These are phyloP conservation scores for Aspergillus sp. DNA, from an alignment of 2,329 filamentous ascomycete genomes.

Conservation along the genomic window DNA sequence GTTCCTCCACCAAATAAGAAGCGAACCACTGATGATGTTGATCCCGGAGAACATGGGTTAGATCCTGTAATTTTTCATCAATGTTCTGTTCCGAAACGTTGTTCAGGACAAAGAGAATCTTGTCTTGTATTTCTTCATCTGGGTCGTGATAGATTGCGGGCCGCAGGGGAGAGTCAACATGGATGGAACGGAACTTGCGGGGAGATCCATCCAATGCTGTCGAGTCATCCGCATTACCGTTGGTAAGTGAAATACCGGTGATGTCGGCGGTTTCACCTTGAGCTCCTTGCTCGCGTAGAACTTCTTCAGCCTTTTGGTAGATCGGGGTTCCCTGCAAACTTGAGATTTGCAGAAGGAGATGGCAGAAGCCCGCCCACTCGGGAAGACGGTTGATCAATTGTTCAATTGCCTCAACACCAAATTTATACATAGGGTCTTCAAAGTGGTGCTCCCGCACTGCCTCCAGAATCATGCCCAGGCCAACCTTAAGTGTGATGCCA, in stretches of 20 bases:
- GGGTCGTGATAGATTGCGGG: conserved; percentile 73
- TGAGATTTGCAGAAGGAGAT: conserved; percentile 74
- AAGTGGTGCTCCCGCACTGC: conserved; percentile 80
- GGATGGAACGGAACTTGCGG: conserved; percentile 72
- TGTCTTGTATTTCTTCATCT: conserved; percentile 78
- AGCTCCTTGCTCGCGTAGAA: conserved; percentile 63
- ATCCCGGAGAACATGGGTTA: conserved; percentile 71
- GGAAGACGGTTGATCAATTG: conserved; percentile 77
- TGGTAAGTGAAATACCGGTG: conserved; percentile 49
- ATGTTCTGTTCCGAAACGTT: conserved; percentile 91
- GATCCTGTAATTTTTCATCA: conserved; percentile 74
- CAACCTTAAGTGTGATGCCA: conserved; percentile 84
- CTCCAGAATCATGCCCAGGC: conserved; percentile 96
- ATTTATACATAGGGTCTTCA: conserved; percentile 94
- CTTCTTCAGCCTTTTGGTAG: conserved; percentile 75
- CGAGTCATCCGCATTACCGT: conserved; percentile 66
- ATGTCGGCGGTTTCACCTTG: conserved; percentile 48
- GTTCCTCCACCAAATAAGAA: conserved; percentile 87
- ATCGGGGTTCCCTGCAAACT: conserved; percentile 81
- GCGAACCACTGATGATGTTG: conserved; percentile 96
- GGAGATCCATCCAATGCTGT: conserved; percentile 55
- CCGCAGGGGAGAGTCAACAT: conserved; percentile 64
- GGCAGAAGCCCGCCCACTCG: conserved; percentile 96
- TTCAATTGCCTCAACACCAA: conserved; percentile 89
- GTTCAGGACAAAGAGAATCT: conserved; percentile 92